Base-by-base conservation (phyloP, 805 yeast species). In the Yarrowia sp. region DNA sequence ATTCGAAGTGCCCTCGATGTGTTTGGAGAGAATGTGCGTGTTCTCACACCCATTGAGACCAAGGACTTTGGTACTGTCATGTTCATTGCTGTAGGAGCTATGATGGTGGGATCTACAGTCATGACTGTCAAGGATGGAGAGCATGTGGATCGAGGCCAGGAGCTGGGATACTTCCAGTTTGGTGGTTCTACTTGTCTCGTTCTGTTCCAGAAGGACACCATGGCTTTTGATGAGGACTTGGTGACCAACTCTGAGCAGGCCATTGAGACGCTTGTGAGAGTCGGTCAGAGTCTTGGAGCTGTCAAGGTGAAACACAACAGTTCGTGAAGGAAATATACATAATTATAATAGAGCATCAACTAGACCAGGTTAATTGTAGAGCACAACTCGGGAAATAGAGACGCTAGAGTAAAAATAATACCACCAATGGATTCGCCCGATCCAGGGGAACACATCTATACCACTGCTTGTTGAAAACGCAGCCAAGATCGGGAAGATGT, bases 61-160 rank as follows among this genome's bases (percentile, higher is more conserved):
- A 79, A 81, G 36, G 78, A 82, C n/a, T 92, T 90, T 74, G 98
- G 98, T 0, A 80, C 83, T 0, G 88, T 93, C 17, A 78, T 89
- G 67, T 81, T 90, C 76, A 84, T 91, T 22, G 86, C 95, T 6
- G 90, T 93, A 4, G 99, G 99, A 39, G 99, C 99, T 0, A 93
- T 95, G 98, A 92, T 93, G 98, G 99, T 93, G 2, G 98, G 98
- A 0, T 88, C 96, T 1, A 92, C 88, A 1, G 82, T 91, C 0
- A 74, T 93, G 33, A 86, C 93, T 0, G 87, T 86, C 14, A 73
- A 81, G 62, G 83, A 81, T 51, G 91, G 90, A 1, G 85, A 85
- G 48, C 42, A 63, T 0, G 80, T 93, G 3, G 70, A 76, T 8
- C 80, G 92, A 51, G 89, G 95, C 4, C 92, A 89, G 47, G 98